Conservation (phyloP, 2,329 filamentous ascomycete species). For the Paraconiothyrium brasiliense region DNA sequence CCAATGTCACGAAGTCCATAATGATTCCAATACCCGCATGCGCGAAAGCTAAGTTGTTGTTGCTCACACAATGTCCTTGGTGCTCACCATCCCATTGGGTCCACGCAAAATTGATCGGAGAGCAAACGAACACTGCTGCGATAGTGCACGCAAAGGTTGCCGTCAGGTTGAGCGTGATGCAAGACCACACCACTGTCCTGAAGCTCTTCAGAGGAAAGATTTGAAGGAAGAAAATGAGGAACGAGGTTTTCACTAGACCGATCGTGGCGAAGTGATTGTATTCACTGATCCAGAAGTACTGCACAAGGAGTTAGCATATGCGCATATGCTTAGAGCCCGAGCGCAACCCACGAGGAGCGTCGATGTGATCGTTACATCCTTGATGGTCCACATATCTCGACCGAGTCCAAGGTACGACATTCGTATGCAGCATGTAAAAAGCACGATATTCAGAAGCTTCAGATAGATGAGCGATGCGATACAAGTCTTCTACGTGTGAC, state of each 20-base stretch:
- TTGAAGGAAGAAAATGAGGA: conserved; percentile 38
- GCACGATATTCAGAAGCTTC: background rate
- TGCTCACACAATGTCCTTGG: conserved; percentile 42
- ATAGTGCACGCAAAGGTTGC: conserved; percentile 31
- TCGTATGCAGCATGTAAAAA: conserved; percentile 20
- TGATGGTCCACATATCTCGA: conserved; percentile 23
- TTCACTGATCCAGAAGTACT: conserved; percentile 42
- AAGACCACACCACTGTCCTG: conserved; percentile 19
- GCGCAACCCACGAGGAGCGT: conserved; percentile 20
- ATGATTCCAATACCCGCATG: conserved; percentile 43
- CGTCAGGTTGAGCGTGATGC: conserved; percentile 29
- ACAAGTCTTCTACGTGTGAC: background rate
- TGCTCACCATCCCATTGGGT: conserved; percentile 38
- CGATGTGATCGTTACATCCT: conserved; percentile 13
- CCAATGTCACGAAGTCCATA: conserved; percentile 36
- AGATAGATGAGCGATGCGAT: background rate
- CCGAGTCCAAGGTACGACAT: conserved; percentile 25
- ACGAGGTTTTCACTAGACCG: conserved; percentile 33
- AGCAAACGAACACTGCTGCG: conserved; percentile 38
- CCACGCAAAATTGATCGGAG: conserved; percentile 44
- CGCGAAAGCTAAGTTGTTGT: conserved; percentile 42
- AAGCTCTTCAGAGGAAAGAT: conserved; percentile 37
- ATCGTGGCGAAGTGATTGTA: conserved; percentile 40
- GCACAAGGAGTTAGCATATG: background rate
- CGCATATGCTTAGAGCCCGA: background rate